A percentile compares a stretch with the other conserved stretches of the same genome.
phyloP scores from a whole-genome alignment of 441 rosid genomes.

The Pelargonium australe region DNA sequence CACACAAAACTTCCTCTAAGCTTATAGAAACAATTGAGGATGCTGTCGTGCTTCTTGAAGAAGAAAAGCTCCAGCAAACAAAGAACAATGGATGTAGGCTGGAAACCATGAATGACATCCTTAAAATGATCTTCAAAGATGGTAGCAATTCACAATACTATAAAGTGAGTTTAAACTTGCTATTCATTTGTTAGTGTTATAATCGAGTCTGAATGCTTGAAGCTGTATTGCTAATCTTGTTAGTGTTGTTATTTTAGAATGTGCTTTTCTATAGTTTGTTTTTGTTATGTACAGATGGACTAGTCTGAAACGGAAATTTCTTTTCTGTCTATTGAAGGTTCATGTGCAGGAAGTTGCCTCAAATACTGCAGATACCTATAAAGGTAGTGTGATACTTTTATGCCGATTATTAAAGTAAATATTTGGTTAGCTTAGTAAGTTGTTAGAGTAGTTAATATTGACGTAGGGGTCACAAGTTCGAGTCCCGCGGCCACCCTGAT shows the following conservation, averaged over 20 bases:
- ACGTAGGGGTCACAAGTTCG: too few relatives aligned
- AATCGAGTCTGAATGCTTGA: background rate
- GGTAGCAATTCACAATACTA: slow-evolving; percentile 58
- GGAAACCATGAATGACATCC: slow-evolving; percentile 64
- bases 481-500: too few relatives aligned
- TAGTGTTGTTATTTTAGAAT: background rate
- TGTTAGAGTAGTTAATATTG: too few relatives aligned
- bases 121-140: slow-evolving; percentile 66
- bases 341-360: slow-evolving; percentile 74
- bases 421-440: background rate
- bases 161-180: slow-evolving; percentile 48
- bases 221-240: background rate
- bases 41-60: slow-evolving; percentile 66
- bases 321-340: slow-evolving; percentile 46
- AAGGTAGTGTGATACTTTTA: slow-evolving; percentile 39
- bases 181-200: background rate
- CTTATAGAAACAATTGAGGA: slow-evolving; percentile 65
- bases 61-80: slow-evolving; percentile 57
- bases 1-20: slow-evolving; percentile 65
- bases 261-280: background rate
- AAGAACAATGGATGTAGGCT: slow-evolving; percentile 56
- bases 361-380: slow-evolving; percentile 43
- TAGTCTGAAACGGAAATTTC: slow-evolving; percentile 17
- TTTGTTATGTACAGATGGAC: background rate
- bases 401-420: background rate